phyloP scores from a whole-genome alignment of 2,329 filamentous ascomycete genomes.

The Hymenoscyphus albidus region DNA sequence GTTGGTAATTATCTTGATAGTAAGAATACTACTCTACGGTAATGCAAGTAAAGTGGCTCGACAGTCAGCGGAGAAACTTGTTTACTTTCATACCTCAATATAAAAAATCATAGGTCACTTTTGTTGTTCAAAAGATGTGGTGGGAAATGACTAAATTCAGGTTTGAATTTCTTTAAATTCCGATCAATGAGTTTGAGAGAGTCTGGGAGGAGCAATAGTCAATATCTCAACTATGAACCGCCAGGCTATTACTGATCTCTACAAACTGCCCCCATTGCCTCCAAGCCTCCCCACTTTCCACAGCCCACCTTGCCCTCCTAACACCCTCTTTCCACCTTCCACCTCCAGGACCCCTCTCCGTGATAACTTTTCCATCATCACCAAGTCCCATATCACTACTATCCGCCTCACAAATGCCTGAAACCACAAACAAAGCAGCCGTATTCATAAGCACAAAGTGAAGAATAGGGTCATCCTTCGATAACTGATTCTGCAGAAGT shows the following conservation, averaged over 20 bases:
- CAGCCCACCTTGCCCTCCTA: constrained; percentile 78
- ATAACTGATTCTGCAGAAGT: constrained; percentile 70
- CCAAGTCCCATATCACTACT: constrained; percentile 73
- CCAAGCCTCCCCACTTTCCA: constrained; percentile 83
- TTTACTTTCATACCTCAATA: too few species aligned
- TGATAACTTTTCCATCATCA: constrained; percentile 76
- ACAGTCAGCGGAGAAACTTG: too few species aligned
- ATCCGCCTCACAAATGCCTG: constrained; percentile 82
- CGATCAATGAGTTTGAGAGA: too few species aligned
- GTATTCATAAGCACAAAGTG: constrained; percentile 95
- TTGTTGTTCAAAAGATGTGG: too few species aligned
- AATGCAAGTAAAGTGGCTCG: too few species aligned
- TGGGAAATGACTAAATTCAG: too few species aligned
- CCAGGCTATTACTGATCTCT: constrained; percentile 53
- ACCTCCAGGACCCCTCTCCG: constrained; percentile 78
- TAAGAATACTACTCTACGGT: too few species aligned
- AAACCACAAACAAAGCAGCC: constrained; percentile 78
- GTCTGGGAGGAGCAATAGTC: neutral
- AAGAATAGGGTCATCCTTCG: constrained; percentile 75
- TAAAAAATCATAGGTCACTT: too few species aligned
- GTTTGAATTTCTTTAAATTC: too few species aligned
- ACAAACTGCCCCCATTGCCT: constrained; percentile 81
- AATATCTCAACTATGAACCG: constrained; percentile 1
- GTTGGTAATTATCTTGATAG: too few species aligned
- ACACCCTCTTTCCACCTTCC: constrained; percentile 95